These are phyloP conservation scores for Sugiyamaella pinicola DNA, from an alignment of 1,139 yeast species.

Conservation along the genomic window DNA sequence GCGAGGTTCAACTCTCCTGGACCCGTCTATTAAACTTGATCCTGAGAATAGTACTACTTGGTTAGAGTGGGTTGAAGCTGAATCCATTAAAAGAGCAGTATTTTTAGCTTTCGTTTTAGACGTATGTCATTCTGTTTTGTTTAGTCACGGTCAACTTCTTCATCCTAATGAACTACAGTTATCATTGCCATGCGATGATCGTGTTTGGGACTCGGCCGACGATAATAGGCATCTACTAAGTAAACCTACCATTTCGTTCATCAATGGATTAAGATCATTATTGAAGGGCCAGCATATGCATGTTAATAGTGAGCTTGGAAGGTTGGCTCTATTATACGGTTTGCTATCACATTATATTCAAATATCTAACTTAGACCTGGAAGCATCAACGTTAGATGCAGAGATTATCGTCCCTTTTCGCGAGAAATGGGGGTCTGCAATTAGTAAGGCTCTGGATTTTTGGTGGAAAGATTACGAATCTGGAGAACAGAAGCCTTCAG, in stretches of 20 bases:
- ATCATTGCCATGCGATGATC: constrained; percentile 77
- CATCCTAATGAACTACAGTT: constrained; percentile 71
- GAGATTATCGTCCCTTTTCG: constrained; percentile 20
- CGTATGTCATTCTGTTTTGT: constrained; percentile 72
- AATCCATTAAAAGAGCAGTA: constrained; percentile 75
- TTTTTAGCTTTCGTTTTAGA: constrained; percentile 80
- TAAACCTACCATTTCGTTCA: constrained; percentile 11
- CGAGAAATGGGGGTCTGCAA: constrained; percentile 19
- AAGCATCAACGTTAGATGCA: constrained; percentile 23
- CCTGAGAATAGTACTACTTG: constrained; percentile 38
- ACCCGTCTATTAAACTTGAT: constrained; percentile 26
- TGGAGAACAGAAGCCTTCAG: background rate
- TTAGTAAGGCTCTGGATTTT: constrained; percentile 19
- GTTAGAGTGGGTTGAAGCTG: constrained; percentile 74
- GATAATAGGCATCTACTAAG: constrained; percentile 11
- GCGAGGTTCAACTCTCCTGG: constrained; percentile 62
- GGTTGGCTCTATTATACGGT: constrained; percentile 27
- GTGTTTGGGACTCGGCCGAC: constrained; percentile 61
- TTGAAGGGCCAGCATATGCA: constrained; percentile 18
- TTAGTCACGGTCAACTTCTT: constrained; percentile 71
- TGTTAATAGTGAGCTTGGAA: constrained; percentile 24
- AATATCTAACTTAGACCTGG: constrained; percentile 24
- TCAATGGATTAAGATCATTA: constrained; percentile 10
- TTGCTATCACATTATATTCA: constrained; percentile 26
- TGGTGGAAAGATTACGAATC: constrained; percentile 21